Conservation (phyloP, 306 rosid genomes). For the Ormosia emarginata region DNA sequence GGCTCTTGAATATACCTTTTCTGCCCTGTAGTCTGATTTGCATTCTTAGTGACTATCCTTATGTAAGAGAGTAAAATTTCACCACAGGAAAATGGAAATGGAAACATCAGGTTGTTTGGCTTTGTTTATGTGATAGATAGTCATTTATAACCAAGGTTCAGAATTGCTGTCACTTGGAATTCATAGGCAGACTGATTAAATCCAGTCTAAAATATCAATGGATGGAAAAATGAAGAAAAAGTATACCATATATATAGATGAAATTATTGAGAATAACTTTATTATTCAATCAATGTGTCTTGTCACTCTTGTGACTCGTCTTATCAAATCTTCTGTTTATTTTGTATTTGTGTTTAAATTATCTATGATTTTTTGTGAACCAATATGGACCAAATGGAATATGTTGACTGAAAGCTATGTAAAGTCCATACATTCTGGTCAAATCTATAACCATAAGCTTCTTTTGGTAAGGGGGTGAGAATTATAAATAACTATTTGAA, state of each 20-base stretch:
- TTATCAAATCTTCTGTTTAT: neutral
- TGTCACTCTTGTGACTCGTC: neutral
- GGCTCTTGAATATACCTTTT: slow-evolving; percentile 6
- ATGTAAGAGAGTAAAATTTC: neutral
- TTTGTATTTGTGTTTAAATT: neutral
- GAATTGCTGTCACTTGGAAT: neutral
- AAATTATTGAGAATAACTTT: neutral
- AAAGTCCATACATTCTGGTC: neutral
- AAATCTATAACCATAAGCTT: neutral
- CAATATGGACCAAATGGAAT: neutral
- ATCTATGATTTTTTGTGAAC: slow-evolving; percentile 14
- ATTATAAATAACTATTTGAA: neutral
- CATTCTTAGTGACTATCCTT: neutral
- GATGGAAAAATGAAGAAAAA: neutral
- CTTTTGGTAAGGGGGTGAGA: neutral
- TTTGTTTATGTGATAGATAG: neutral
- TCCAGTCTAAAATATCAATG: neutral
- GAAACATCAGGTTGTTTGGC: slow-evolving; percentile 9
- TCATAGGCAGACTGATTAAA: neutral
- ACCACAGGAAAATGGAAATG: neutral
- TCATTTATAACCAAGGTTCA: neutral
- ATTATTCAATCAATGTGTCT: neutral
- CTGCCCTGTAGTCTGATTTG: neutral
- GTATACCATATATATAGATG: neutral
- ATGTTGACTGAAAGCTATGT: neutral